phyloP scores from a whole-genome alignment of 345 rosid genomes.

The Citrus maxima region DNA sequence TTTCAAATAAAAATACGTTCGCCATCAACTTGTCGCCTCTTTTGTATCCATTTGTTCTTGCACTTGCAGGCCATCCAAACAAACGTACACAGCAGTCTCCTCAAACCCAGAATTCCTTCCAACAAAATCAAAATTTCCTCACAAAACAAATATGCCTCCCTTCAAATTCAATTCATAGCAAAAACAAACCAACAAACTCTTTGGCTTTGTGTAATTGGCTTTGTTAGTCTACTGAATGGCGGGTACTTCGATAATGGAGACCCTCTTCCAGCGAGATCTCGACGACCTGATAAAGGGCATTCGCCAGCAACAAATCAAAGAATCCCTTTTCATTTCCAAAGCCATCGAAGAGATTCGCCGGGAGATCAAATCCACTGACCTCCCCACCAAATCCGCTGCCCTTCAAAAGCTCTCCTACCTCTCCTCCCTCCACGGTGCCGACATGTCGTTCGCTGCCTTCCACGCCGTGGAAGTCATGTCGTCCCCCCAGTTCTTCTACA shows the following conservation, averaged over 20 bases:
- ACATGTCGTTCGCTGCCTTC: constrained; percentile 89
- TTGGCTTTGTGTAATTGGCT: neutral
- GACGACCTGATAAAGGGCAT: constrained; percentile 85
- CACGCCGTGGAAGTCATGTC: constrained; percentile 88
- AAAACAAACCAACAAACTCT: neutral
- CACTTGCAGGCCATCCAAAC: neutral
- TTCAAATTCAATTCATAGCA: neutral
- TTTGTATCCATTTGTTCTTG: no score
- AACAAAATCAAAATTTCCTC: neutral
- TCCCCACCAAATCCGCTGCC: constrained; percentile 77
- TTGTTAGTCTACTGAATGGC: constrained; percentile 34
- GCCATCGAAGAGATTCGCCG: constrained; percentile 77
- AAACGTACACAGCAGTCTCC: neutral
- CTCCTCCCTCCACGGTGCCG: constrained; percentile 61
- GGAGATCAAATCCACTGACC: constrained; percentile 84
- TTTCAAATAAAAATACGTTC: no score
- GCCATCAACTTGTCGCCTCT: no score
- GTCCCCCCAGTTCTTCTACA: constrained; percentile 64
- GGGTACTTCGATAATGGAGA: constrained; percentile 72
- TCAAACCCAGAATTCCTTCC: neutral
- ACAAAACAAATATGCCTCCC: neutral
- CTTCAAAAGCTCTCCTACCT: constrained; percentile 86
- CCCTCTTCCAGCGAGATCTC: constrained; percentile 80
- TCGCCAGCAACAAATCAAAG: constrained; percentile 59
- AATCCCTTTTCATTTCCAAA: constrained; percentile 61